Percentiles rank a stretch among this genome's conserved stretches.
Evolutionary conservation across 441 rosid species (phyloP).

Genomic region (Capsella rubella): DNA sequence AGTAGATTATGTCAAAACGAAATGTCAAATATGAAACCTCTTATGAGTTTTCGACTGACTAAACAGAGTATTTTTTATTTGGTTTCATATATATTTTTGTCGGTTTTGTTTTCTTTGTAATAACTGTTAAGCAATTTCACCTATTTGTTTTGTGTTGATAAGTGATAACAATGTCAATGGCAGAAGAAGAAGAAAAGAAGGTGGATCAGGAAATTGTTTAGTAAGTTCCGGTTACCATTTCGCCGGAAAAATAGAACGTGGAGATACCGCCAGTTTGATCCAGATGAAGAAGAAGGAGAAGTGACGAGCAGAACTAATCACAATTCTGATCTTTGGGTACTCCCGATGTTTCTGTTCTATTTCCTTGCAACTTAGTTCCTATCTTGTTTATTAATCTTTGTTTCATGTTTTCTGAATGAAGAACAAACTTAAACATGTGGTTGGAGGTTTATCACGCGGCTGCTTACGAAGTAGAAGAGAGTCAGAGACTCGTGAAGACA

Average conservation of each 20-base stretch:
- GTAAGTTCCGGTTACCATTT: slow-evolving; percentile 44
- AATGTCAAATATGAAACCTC: background rate
- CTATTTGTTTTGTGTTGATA: background rate
- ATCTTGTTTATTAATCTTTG: too few relatives aligned
- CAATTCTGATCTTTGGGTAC: slow-evolving; percentile 42
- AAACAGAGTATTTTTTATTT: background rate
- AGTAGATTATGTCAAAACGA: background rate
- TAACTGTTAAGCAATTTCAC: too few relatives aligned
- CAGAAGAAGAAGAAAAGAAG: slow-evolving; percentile 43
- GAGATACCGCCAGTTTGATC: slow-evolving; percentile 47
- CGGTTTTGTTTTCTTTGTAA: background rate
- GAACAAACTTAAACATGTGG: slow-evolving; percentile 54
- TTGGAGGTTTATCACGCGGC: slow-evolving; percentile 50
- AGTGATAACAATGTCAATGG: background rate
- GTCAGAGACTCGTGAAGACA: slow-evolving; percentile 31
- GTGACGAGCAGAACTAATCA: slow-evolving; percentile 34
- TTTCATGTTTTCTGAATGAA: slow-evolving; percentile 35
- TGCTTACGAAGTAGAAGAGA: slow-evolving; percentile 40
- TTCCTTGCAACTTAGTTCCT: background rate
- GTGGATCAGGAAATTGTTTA: slow-evolving; percentile 43
- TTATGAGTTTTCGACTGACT: background rate
- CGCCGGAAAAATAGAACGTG: slow-evolving; percentile 37
- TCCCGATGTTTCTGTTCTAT: background rate
- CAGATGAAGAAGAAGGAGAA: slow-evolving; percentile 37
- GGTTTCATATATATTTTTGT: background rate